These are phyloP conservation scores for Litchi chinensis DNA, from an alignment of 345 rosid genomes.

Conservation along the genomic window DNA sequence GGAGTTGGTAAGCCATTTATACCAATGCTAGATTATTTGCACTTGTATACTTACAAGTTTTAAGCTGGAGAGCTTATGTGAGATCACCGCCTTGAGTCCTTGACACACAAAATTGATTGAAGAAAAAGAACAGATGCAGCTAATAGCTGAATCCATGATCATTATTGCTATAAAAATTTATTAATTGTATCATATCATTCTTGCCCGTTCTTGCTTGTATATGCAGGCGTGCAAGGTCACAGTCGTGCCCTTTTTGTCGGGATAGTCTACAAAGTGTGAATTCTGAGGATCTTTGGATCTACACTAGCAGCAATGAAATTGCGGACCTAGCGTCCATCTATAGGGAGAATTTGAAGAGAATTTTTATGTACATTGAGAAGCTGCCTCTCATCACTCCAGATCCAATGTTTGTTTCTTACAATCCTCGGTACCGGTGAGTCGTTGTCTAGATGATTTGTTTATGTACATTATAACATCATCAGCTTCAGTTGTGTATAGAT, in stretches of 20 bases:
- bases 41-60: too few species aligned
- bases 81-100: too few species aligned
- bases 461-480: constrained; percentile 21
- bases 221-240: constrained; percentile 67
- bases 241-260: constrained; percentile 92
- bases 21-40: not conserved
- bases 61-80: too few species aligned
- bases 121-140: too few species aligned
- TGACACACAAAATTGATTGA: too few species aligned
- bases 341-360: constrained; percentile 69
- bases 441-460: constrained; percentile 1
- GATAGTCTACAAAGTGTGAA: constrained; percentile 73
- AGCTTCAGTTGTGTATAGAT: constrained; percentile 25
- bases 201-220: constrained; percentile 3
- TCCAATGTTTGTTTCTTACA: constrained; percentile 43
- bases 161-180: too few species aligned
- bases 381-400: constrained; percentile 62
- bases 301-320: constrained; percentile 48
- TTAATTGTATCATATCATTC: not conserved
- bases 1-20: constrained; percentile 56
- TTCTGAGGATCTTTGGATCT: constrained; percentile 85
- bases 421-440: constrained; percentile 43
- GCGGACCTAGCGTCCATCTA: constrained; percentile 53
- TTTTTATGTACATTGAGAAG: constrained; percentile 60
- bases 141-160: too few species aligned